Evolutionary conservation across 2,329 filamentous ascomycete species (phyloP), one percentile per base, ranked within the genome.

Genomic region (Lasiodiplodia sp.): DNA sequence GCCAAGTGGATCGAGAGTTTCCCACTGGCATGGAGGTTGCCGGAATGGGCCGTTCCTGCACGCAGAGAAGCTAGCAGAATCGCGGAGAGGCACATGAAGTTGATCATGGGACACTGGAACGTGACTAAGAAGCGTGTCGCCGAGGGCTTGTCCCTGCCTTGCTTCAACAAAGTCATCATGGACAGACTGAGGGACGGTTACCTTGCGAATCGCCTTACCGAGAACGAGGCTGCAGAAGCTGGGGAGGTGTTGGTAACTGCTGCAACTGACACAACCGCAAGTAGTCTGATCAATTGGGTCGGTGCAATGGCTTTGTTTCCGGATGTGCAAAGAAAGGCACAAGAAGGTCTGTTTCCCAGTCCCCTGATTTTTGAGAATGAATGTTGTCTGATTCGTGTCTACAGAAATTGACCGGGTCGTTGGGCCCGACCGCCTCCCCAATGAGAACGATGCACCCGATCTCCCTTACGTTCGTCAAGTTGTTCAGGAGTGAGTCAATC

Each of bases 11-110:
- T 85, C 2, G 83, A 87, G 67, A 74, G 81, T 10, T 86, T 81
- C 58, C 85, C 85, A 0, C 62, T 82, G 0, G 70, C 87, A 1
- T 78, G 82, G 25, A 69, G 70, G 3, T 75, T 88, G 14, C 74
- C 75, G 2, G 72, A 74, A 10, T 69, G 68, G 21, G 60, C 68
- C 0, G 31, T 82, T 18, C 82, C 84, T 0, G 72, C 77, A 34
- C 77, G 77, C 23, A 74, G 72, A 40, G 77, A 82, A 38, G 83
- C 82, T 1, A 14, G 18, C 11, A 25, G 21, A 31, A 44, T 66
- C 11, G 63, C 31, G 16, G 37, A 0, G 82, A 79, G 67, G 72
- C 79, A 31, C 70, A 85, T 0, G 83, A 86, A 64, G 68, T 74
- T 51, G 74, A 75, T 37, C 16, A 75, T 2, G 69, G 72, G 10